Evolutionary conservation across 1,284 basidiomycete genomes (phyloP).

Genomic region (Boletus sp.): DNA sequence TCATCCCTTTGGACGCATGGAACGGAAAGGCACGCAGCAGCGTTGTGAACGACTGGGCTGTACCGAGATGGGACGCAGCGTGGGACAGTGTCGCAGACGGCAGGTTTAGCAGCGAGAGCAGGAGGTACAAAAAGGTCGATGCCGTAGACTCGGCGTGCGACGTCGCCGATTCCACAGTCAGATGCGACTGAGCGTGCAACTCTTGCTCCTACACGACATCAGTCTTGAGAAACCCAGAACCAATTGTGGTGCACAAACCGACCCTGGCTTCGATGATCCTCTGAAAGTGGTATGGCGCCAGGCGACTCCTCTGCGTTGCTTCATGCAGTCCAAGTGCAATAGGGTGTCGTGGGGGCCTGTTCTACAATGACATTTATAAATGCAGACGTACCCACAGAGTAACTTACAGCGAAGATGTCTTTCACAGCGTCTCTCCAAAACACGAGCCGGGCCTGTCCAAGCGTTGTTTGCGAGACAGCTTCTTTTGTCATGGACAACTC

Average conservation of each 20-base stretch:
- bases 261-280: conserved; percentile 86
- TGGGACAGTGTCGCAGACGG: conserved; percentile 68
- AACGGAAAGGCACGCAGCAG: conserved; percentile 76
- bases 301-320: conserved; percentile 45
- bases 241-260: conserved; percentile 27
- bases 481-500: conserved; percentile 84
- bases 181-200: conserved; percentile 61
- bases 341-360: conserved; percentile 76
- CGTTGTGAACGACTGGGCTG: conserved; percentile 67
- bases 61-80: conserved; percentile 74
- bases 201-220: conserved; percentile 60
- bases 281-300: conserved; percentile 76
- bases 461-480: conserved; percentile 69
- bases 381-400: too few relatives aligned
- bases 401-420: conserved; percentile 62
- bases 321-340: conserved; percentile 74
- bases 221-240: conserved; percentile 11
- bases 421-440: conserved; percentile 90
- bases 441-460: conserved; percentile 87
- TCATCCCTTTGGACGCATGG: conserved; percentile 66
- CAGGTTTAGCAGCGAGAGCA: conserved; percentile 69
- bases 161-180: conserved; percentile 68
- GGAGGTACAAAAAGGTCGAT: conserved; percentile 75
- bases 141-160: conserved; percentile 76
- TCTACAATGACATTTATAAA: conserved; percentile 41